Evolutionary conservation across 768 basidiomycete species (phyloP).

Genomic region (Mycena olivaceomarginata): DNA sequence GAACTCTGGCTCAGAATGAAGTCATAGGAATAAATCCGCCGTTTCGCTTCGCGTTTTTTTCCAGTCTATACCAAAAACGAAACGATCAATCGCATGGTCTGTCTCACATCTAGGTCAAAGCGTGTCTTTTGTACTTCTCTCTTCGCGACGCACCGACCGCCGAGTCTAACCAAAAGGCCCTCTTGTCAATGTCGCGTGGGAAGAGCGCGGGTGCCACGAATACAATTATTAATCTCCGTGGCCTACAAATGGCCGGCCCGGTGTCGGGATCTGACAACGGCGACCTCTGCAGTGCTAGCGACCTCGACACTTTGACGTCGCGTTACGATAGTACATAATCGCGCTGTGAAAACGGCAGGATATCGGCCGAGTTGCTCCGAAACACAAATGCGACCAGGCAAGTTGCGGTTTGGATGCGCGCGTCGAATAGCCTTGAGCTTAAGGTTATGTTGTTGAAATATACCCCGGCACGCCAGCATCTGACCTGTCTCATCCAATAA

Average conservation of each 20-base stretch:
- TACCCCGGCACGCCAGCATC: too few relatives aligned
- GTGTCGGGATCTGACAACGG: neutral
- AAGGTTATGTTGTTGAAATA: neutral
- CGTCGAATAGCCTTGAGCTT: neutral
- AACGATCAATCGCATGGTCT: conserved; percentile 3
- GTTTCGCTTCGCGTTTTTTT: neutral
- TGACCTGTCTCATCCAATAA: neutral
- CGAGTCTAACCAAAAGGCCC: conserved; percentile 28
- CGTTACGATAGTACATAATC: too few relatives aligned
- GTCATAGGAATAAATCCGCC: neutral
- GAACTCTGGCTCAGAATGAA: conserved; percentile 18
- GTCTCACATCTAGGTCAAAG: neutral
- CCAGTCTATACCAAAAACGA: conserved; percentile 8
- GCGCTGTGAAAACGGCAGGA: neutral
- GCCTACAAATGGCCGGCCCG: conserved; percentile 1
- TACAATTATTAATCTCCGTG: conserved; percentile 26
- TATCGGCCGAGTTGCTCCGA: conserved; percentile 13
- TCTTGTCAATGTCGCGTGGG: conserved; percentile 26
- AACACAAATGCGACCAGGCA: neutral
- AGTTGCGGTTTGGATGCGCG: neutral
- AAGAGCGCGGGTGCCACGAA: neutral
- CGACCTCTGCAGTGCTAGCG: conserved; percentile 5
- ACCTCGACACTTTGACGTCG: too few relatives aligned
- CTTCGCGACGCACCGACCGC: conserved; percentile 23
- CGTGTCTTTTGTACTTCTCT: neutral